phyloP scores from a whole-genome alignment of 2,329 filamentous ascomycete genomes.

The Talaromyces islandicus region DNA sequence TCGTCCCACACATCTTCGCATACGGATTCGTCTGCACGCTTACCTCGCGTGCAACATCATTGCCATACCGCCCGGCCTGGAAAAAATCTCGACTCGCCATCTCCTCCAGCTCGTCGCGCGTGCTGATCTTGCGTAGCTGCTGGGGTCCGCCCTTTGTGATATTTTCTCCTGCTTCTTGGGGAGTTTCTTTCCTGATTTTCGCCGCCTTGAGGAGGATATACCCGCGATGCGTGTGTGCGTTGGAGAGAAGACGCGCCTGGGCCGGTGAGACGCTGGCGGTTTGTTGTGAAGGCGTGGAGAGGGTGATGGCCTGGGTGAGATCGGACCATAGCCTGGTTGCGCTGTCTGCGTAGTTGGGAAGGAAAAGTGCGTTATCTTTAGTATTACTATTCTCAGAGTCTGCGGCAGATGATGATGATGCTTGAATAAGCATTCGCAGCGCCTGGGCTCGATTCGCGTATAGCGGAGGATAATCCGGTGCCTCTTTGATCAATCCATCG shows the following conservation, averaged over 20 bases:
- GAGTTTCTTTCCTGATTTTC: slow-evolving; percentile 17
- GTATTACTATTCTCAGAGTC: slow-evolving; percentile 2
- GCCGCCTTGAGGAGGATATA: slow-evolving; percentile 38
- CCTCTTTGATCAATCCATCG: slow-evolving; percentile 34
- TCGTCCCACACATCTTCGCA: slow-evolving; percentile 57
- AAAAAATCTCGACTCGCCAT: slow-evolving; percentile 52
- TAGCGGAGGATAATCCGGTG: slow-evolving; percentile 49
- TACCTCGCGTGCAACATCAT: slow-evolving; percentile 51
- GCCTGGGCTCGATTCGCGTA: slow-evolving; percentile 53
- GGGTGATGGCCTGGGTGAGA: slow-evolving; percentile 39
- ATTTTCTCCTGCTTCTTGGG: neutral
- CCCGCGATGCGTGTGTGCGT: slow-evolving; percentile 51
- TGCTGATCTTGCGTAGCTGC: slow-evolving; percentile 25
- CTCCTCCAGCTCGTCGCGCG: slow-evolving; percentile 44
- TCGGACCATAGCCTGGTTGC: slow-evolving; percentile 28
- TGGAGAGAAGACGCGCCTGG: slow-evolving; percentile 47
- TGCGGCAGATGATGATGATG: slow-evolving; percentile 11
- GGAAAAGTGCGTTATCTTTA: slow-evolving; percentile 17
- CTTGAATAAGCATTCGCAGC: slow-evolving; percentile 30
- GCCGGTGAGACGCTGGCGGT: slow-evolving; percentile 36
- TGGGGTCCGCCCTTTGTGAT: slow-evolving; percentile 17
- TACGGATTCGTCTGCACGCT: slow-evolving; percentile 58
- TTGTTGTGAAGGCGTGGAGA: slow-evolving; percentile 35
- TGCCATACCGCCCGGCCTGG: slow-evolving; percentile 50
- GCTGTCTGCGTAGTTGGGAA: slow-evolving; percentile 13